Evolutionary conservation across 2,329 filamentous ascomycete species (phyloP), one percentile per base, ranked within the genome.

Genomic region (Beauveria caledonica): DNA sequence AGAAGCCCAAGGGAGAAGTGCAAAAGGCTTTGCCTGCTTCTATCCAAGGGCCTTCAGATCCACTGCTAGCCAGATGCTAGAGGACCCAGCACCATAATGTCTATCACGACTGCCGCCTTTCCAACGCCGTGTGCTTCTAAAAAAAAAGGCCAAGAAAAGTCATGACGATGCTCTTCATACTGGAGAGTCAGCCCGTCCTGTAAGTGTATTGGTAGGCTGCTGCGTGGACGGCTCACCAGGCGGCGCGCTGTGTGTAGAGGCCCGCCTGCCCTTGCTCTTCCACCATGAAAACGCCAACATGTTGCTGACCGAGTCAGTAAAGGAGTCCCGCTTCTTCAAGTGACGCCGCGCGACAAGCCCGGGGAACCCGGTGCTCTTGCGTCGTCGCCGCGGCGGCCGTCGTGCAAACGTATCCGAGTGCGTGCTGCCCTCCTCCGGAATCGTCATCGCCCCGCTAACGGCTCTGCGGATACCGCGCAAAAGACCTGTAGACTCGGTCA

Each of bases 301-400:
- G 1, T 78, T 79, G 5, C 78, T 76, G 0, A 82, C 68, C 0
- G 80, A 76, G 15, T 80, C 79, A 51, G 84, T 65, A 2, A 72
- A 71, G 6, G 75, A 74, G 44, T 71, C 67, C 50, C 71, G 74
- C 62, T 72, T 74, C 50, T 74, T 69, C 19, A 74, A 69, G 39
- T 74, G 71, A 52, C 75, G 75, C 44, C 83, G 75, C 6, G 84
- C 82, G 5, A 78, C 81, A 60, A 86, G 84, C 0, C 84, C 82
- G 0, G 82, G 83, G 63, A 87, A 86, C 0, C 84, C 84, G 0
- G 82, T 86, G 17, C 83, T 86, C 66, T 80, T 83, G 64, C 84
- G 74, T 48, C 84, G 72, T 33, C 79, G 73, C 15, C 80, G 76
- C 13, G 65, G 63, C 68, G 73, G 66, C 67, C 63, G 70, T 64